Conservation (phyloP, 768 basidiomycete species). For the Phylloporus sp. region DNA sequence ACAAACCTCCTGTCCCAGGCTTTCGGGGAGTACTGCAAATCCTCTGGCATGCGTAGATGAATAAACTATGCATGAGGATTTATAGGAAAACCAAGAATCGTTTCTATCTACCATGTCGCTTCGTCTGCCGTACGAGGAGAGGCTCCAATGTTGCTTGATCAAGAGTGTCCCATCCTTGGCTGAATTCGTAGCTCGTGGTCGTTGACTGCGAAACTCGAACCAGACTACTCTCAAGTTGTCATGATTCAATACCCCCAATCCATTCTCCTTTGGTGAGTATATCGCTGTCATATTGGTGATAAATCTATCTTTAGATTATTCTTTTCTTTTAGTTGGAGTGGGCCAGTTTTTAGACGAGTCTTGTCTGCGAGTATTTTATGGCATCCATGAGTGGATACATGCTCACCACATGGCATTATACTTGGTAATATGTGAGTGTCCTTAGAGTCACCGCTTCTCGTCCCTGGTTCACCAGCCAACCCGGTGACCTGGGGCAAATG, state of each 20-base stretch:
- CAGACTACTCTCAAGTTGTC: slow-evolving; percentile 23
- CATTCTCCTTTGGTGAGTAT: slow-evolving; percentile 6
- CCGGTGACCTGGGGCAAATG: no score
- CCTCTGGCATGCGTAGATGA: background rate
- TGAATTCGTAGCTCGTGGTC: slow-evolving; percentile 22
- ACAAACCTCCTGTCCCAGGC: background rate
- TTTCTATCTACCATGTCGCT: background rate
- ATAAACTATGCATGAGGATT: background rate
- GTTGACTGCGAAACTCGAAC: slow-evolving; percentile 17
- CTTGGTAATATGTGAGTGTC: no score
- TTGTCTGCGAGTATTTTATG: no score
- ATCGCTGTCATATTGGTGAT: background rate
- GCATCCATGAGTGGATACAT: no score
- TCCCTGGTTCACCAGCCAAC: no score
- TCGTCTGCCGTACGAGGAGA: slow-evolving; percentile 6
- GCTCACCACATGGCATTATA: no score
- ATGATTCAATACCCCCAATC: background rate
- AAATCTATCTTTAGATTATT: background rate
- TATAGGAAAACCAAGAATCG: background rate
- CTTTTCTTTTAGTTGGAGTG: no score
- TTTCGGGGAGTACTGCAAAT: background rate
- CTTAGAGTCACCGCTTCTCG: no score
- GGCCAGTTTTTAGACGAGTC: no score
- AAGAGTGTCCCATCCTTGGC: slow-evolving; percentile 1
- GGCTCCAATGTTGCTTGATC: background rate